Evolutionary conservation across 768 basidiomycete genomes (phyloP), one percentile per base, ranked within the genome.

Genomic region (Hirschioporus abietinus): DNA sequence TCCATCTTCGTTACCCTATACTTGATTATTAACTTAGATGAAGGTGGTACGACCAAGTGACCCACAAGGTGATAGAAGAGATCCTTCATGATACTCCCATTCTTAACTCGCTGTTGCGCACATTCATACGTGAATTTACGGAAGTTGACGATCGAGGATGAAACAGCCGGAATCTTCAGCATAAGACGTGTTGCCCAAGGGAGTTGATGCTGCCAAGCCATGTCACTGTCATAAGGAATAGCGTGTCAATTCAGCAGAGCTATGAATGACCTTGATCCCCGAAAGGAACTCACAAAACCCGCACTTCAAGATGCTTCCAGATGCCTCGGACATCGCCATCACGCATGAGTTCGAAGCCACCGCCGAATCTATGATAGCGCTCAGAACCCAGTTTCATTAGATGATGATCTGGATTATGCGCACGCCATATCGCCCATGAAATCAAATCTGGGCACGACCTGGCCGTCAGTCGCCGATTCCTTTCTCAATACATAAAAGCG

Each of bases 61-160:
- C 66, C 26, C 65, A 84, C 83, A 66, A 84, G 72, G 67, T 84
- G 78, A 69, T 83, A 79, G 72, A 81, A 83, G 71, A 82, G 57
- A 34, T 69, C 68, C 63, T 68, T 67, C 52, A 30, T 18, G 10
- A 6, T 64, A 42, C 15, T 58, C 67, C 18, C 63, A 27, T 15
- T 57, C 18, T 23, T 15, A 59, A 7, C 68, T 7, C 25, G 60
- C 26, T 35, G 61, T 35, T 12, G 64, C 63, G 58, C 66, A 34
- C 25, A 30, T 57, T 64, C 66, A 69, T 30, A 76, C 79, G 42
- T 52, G 65, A 81, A 81, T 58, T 67, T 65, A 8, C 60, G 60
- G 30, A 61, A 34, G 60, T 25, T 34, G 60, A 61, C 30, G 9
- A 34, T 61, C 5, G 24, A 25, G 15, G 24, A 3, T 1, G 60